Evolutionary conservation across 306 rosid species (phyloP).

Genomic region (Trifolium dubium): DNA sequence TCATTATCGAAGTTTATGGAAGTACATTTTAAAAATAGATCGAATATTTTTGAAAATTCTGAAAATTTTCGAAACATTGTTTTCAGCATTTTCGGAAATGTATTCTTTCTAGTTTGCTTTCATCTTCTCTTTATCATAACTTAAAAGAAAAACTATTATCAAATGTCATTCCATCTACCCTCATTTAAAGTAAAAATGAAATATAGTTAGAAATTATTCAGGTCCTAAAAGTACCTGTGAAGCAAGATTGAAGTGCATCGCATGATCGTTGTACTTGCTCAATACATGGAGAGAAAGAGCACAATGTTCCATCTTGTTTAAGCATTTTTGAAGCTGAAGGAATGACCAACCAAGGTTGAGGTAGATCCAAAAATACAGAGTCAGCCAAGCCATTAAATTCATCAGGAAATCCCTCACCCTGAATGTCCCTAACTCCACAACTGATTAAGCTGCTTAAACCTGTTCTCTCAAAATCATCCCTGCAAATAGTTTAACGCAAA

Average conservation of each 20-base stretch:
- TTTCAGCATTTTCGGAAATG: not conserved
- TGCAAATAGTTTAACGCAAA: slow-evolving; percentile 24
- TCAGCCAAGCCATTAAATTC: slow-evolving; percentile 64
- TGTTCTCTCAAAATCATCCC: slow-evolving; percentile 88
- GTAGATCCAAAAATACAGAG: slow-evolving; percentile 83
- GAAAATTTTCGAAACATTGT: not conserved
- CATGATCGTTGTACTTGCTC: slow-evolving; percentile 82
- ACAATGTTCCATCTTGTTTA: slow-evolving; percentile 69
- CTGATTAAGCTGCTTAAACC: slow-evolving; percentile 73
- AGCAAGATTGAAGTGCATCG: slow-evolving; percentile 64
- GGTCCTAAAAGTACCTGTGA: slow-evolving; percentile 60
- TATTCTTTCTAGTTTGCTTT: not conserved
- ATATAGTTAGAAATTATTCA: not conserved
- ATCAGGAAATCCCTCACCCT: slow-evolving; percentile 87
- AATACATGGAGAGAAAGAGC: slow-evolving; percentile 87
- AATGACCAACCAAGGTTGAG: slow-evolving; percentile 90
- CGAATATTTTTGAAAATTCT: not conserved
- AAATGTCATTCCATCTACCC: not conserved
- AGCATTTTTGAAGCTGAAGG: slow-evolving; percentile 79
- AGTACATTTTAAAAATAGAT: not conserved
- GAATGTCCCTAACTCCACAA: slow-evolving; percentile 82
- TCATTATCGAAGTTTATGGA: not conserved
- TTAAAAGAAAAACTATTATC: not conserved
- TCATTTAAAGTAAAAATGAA: not conserved
- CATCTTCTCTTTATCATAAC: not conserved